Evolutionary conservation across 2,329 filamentous ascomycete genomes (phyloP).

Genomic region (Trichoderma lentiforme): DNA sequence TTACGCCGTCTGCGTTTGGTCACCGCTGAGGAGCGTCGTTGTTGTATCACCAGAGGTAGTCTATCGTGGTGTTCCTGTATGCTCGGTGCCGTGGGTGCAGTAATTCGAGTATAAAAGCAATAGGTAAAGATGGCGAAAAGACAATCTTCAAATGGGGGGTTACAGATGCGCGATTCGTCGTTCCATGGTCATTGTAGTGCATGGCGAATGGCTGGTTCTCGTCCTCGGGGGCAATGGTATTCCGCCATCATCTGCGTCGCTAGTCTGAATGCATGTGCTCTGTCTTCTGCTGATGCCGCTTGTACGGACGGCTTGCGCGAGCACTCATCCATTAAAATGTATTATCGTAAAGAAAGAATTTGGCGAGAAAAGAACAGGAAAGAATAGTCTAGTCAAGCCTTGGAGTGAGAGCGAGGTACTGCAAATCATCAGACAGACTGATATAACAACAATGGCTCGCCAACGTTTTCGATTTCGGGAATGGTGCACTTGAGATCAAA

Average conservation of each 20-base stretch:
- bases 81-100: not conserved
- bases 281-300: not conserved
- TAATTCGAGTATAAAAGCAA: not conserved
- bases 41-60: not conserved
- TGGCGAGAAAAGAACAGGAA: not conserved
- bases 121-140: not conserved
- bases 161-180: not conserved
- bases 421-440: conserved; percentile 50
- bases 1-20: not conserved
- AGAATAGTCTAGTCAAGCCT: not conserved
- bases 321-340: not conserved
- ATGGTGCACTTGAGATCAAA: conserved; percentile 99
- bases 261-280: not conserved
- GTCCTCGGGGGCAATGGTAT: not conserved
- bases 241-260: not conserved
- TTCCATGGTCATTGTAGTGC: not conserved
- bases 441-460: conserved; percentile 91
- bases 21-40: not conserved
- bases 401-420: not conserved
- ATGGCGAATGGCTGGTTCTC: not conserved
- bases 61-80: not conserved
- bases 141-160: not conserved
- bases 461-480: conserved; percentile 96
- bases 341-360: conserved; percentile 3
- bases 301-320: not conserved